Percentiles rank a stretch among this genome's conserved stretches.
These are phyloP conservation scores for Astrephomene gubernaculifera DNA, from an alignment of 139 green algal genomes.

Conservation along the genomic window DNA sequence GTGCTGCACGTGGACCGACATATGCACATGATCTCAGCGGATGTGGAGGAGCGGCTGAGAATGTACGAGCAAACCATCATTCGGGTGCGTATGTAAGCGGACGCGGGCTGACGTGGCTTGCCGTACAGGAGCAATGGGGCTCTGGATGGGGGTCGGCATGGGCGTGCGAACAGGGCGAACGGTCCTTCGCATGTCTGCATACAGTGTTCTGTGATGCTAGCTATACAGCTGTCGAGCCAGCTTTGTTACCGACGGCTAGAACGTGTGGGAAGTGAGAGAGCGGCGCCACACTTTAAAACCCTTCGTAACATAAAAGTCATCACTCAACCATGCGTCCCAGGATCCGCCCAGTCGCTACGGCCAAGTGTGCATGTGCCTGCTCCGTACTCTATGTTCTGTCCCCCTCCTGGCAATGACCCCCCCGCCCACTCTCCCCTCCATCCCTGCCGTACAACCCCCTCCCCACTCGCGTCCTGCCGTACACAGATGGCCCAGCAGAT, in stretches of 20 bases:
- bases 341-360: neutral
- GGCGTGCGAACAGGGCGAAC: no score
- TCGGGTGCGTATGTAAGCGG: neutral
- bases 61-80: slow-evolving; percentile 50
- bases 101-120: neutral
- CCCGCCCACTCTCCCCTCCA: neutral
- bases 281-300: no score
- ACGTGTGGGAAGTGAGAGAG: neutral
- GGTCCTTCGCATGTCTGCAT: no score
- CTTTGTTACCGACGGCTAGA: neutral
- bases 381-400: neutral
- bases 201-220: no score
- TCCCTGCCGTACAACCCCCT: neutral
- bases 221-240: neutral
- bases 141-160: no score
- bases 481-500: slow-evolving; percentile 44
- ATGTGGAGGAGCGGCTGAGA: slow-evolving; percentile 28
- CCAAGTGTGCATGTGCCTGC: neutral
- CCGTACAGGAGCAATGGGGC: neutral
- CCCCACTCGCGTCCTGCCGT: neutral
- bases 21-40: slow-evolving; percentile 7
- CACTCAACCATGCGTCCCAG: neutral
- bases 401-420: neutral
- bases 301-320: neutral
- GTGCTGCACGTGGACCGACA: slow-evolving; percentile 28